These are phyloP conservation scores for Garcileccinum viscosum DNA, from an alignment of 1,284 basidiomycete species.

Conservation along the genomic window DNA sequence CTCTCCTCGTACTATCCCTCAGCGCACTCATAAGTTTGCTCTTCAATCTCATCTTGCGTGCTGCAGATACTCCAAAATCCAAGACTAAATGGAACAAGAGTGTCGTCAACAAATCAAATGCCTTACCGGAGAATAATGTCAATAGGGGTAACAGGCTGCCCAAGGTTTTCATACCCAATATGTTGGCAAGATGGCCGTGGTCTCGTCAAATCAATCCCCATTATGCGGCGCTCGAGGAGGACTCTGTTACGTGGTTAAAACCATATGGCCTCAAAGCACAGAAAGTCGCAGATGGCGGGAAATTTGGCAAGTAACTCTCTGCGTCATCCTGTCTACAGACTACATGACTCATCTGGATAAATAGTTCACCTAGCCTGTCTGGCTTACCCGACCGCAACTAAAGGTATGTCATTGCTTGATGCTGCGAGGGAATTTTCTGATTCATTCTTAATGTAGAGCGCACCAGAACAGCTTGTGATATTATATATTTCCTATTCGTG, in stretches of 20 bases:
- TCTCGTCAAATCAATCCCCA: constrained; percentile 19
- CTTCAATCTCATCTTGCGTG: background rate
- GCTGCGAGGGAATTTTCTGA: background rate
- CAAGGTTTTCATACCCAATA: constrained; percentile 23
- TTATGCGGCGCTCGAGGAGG: constrained; percentile 17
- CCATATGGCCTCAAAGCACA: background rate
- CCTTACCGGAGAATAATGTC: background rate
- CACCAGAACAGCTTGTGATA: background rate
- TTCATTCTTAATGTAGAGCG: background rate
- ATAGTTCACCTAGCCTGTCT: background rate
- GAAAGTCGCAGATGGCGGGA: background rate
- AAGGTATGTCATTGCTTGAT: background rate
- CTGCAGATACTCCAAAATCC: background rate
- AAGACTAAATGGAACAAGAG: too few relatives aligned
- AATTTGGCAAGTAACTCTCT: background rate
- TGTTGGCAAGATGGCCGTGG: constrained; percentile 28
- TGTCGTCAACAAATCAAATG: background rate
- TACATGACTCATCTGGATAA: background rate
- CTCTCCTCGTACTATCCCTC: background rate
- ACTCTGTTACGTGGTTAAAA: background rate
- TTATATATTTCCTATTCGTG: background rate
- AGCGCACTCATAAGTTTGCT: constrained; percentile 1
- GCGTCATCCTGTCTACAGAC: background rate
- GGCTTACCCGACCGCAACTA: background rate
- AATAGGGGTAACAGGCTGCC: too few relatives aligned